Percentiles rank a stretch among this genome's conserved stretches.
These are phyloP conservation scores for Diaporthe citriasiana DNA, from an alignment of 2,329 filamentous ascomycete species.

Conservation along the genomic window DNA sequence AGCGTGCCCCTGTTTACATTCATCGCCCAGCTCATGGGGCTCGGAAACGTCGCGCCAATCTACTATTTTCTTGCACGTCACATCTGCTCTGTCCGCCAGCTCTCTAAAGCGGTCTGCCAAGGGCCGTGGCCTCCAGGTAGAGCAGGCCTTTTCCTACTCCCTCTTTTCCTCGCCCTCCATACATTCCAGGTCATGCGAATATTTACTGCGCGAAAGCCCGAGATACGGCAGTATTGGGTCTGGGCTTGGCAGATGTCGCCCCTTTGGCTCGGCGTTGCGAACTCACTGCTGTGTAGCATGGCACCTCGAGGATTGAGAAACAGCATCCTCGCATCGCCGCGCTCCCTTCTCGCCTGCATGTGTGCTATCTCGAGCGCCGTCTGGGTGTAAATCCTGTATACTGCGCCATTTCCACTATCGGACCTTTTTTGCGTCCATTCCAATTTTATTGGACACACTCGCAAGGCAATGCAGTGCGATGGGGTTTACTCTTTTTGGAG, in stretches of 20 bases:
- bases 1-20: conserved; percentile 7
- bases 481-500: conserved; percentile 35
- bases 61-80: conserved; percentile 21
- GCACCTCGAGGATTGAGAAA: neutral
- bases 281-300: conserved; percentile 33
- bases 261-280: conserved; percentile 45
- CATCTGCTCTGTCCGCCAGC: neutral
- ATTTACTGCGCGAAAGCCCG: conserved; percentile 43
- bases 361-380: conserved; percentile 2
- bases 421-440: neutral
- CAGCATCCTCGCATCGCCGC: neutral
- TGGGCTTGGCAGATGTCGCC: conserved; percentile 48
- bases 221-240: conserved; percentile 46
- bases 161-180: conserved; percentile 45
- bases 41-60: conserved; percentile 11
- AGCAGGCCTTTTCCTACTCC: conserved; percentile 6
- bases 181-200: conserved; percentile 44
- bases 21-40: conserved; percentile 15
- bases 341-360: neutral
- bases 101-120: conserved; percentile 9
- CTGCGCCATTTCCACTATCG: neutral
- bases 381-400: neutral
- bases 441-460: conserved; percentile 18
- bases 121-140: neutral
- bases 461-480: conserved; percentile 38